Percentiles rank a stretch among this genome's conserved stretches.
phyloP scores from a whole-genome alignment of 2,329 filamentous ascomycete genomes.

The Neopestalotiopsis sp. region DNA sequence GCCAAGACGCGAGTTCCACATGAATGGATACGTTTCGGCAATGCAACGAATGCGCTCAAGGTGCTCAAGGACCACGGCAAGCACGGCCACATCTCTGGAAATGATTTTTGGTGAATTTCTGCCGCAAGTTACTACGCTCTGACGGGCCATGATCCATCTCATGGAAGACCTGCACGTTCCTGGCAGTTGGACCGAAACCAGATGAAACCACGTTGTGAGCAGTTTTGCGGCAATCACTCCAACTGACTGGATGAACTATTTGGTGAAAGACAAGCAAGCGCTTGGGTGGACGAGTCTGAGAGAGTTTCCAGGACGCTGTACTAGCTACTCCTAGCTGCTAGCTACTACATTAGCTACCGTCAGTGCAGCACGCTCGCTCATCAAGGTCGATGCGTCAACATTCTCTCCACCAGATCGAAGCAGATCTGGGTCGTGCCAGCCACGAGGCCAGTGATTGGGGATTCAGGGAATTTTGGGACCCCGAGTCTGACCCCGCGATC shows the following conservation, averaged over 20 bases:
- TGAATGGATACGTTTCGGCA: background rate
- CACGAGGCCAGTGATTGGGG: constrained; percentile 16
- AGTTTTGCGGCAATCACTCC: background rate
- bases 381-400: constrained; percentile 1
- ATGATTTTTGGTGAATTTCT: background rate
- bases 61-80: background rate
- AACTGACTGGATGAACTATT: constrained; percentile 1
- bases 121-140: background rate
- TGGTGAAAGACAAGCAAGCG: background rate
- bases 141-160: background rate
- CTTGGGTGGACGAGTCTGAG: background rate
- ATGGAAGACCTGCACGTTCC: background rate
- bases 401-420: constrained; percentile 16
- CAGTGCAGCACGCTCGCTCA: background rate
- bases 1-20: constrained; percentile 4
- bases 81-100: background rate
- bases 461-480: background rate
- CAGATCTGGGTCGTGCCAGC: constrained; percentile 8
- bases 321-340: no score
- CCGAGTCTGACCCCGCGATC: background rate
- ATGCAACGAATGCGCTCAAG: background rate
- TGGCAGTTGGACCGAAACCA: constrained; percentile 13
- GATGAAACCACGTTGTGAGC: constrained; percentile 6
- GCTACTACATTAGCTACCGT: no score
- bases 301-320: background rate